Conservation (phyloP, 192 early-diverging fungal species). For the Coemansia sp. region DNA sequence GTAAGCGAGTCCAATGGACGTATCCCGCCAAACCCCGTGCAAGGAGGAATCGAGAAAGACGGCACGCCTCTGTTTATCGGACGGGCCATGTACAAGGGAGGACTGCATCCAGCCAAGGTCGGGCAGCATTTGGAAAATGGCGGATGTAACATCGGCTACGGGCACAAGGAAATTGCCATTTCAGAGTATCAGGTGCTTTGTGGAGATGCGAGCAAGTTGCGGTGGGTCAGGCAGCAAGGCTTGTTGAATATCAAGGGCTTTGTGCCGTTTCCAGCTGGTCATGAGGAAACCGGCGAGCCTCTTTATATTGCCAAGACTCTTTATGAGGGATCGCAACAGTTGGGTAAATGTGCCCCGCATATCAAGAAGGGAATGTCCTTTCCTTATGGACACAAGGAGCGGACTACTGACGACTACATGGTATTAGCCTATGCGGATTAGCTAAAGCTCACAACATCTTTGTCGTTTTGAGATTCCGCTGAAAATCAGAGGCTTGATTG, state of each 20-base stretch:
- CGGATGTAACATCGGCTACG: constrained; percentile 55
- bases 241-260: constrained; percentile 38
- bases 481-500: not conserved
- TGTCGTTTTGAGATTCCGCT: too few relatives aligned
- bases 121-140: constrained; percentile 49
- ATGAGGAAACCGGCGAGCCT: constrained; percentile 49
- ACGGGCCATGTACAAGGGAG: constrained; percentile 54
- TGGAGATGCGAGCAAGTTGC: constrained; percentile 57
- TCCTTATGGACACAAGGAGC: constrained; percentile 51
- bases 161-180: constrained; percentile 55
- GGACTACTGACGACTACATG: constrained; percentile 39
- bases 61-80: constrained; percentile 60
- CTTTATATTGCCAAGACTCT: constrained; percentile 53
- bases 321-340: constrained; percentile 52
- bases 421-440: constrained; percentile 44
- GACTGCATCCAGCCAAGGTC: constrained; percentile 54
- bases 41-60: constrained; percentile 59
- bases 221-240: constrained; percentile 55
- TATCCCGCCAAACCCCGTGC: constrained; percentile 56
- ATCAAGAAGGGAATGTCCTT: constrained; percentile 54
- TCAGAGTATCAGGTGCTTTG: constrained; percentile 60
- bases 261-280: constrained; percentile 40
- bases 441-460: too few relatives aligned
- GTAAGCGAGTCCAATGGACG: constrained; percentile 37
- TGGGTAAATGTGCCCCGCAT: constrained; percentile 55